Evolutionary conservation across 116 monocot species (phyloP), one percentile per base, ranked within the genome.

Genomic region (Papilionanthe hybrid): DNA sequence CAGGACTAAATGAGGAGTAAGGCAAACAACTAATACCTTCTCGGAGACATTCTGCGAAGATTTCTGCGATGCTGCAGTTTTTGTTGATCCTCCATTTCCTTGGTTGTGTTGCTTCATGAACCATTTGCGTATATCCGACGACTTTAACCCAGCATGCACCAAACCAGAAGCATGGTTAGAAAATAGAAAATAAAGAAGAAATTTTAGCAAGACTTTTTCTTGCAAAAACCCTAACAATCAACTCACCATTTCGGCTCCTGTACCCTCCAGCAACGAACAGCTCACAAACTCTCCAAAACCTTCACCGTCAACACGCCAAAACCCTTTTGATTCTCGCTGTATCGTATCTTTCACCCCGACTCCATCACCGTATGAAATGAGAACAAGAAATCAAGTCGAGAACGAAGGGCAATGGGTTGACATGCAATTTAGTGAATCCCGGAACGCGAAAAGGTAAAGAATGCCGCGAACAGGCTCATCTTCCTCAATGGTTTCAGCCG

Each of bases 81-180:
- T 88, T 47, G 82, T 60, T 0, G 78, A 80, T 18, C 53, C 75
- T 9, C 78, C 86, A 63, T 85, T 93, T 78, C 80, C 81, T 50
- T 94, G 92, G 55, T 87, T 94, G 57, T 97, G 97, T 80, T 94
- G 87, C 88, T 98, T 98, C 89, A 98, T 94, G 81, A 98, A 98
- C 97, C 97, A 97, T 82, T 91, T 98, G 86, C 98, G 82, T 63
- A 94, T 93, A 79, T 98, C 94, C 72, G 94, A 92, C 86, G 75
- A 50, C 75, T 75, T 47, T 20, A 75, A 28, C 18, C 73, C 73
- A 75, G 13, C 50, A 75, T 28, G 25, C 23, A 75, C 28, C 73
- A 50, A 28, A 27, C 50, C 47, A 50, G 27, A 9, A 50, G 49
- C 9, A 49, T 27, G 10, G 15, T 49, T 12, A 73, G 8, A 3